Percentiles rank a stretch among this genome's conserved stretches.
Conservation (phyloP, 495 filamentous ascomycete genomes). For the Staphylotrichum longicolle region DNA sequence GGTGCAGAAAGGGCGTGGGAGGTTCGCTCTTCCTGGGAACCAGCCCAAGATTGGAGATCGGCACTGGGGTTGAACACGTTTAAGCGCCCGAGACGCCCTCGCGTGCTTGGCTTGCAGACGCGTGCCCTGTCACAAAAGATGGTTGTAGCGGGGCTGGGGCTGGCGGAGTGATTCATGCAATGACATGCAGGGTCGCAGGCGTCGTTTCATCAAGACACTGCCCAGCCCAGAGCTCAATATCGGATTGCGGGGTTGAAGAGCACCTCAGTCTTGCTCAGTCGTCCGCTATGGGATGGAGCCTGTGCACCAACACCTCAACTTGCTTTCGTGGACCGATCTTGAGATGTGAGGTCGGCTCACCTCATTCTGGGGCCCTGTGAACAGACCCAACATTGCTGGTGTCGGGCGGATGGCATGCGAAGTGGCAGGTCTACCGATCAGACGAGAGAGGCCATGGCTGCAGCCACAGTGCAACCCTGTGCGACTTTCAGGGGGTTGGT, state of each 20-base stretch:
- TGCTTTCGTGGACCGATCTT: too few relatives aligned
- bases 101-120: slow-evolving; percentile 20
- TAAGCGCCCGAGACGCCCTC: slow-evolving; percentile 27
- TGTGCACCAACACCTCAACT: too few relatives aligned
- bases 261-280: too few relatives aligned
- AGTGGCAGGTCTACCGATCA: not conserved
- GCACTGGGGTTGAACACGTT: not conserved
- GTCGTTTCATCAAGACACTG: slow-evolving; percentile 15
- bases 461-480: slow-evolving; percentile 18
- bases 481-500: slow-evolving; percentile 17
- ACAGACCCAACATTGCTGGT: too few relatives aligned
- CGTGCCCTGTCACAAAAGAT: slow-evolving; percentile 1
- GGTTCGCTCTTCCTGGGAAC: not conserved
- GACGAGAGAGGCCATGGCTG: not conserved
- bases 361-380: not conserved
- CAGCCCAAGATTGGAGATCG: slow-evolving; percentile 4
- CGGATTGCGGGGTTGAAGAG: not conserved
- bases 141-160: slow-evolving; percentile 13
- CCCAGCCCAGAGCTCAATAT: not conserved
- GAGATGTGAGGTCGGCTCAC: too few relatives aligned
- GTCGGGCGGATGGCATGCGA: not conserved
- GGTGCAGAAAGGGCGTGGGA: too few relatives aligned
- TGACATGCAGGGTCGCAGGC: slow-evolving; percentile 16
- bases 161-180: slow-evolving; percentile 19
- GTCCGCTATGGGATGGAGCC: too few relatives aligned